Evolutionary conservation across 805 yeast genomes (phyloP).

Genomic region (Kodamaea laetipori): DNA sequence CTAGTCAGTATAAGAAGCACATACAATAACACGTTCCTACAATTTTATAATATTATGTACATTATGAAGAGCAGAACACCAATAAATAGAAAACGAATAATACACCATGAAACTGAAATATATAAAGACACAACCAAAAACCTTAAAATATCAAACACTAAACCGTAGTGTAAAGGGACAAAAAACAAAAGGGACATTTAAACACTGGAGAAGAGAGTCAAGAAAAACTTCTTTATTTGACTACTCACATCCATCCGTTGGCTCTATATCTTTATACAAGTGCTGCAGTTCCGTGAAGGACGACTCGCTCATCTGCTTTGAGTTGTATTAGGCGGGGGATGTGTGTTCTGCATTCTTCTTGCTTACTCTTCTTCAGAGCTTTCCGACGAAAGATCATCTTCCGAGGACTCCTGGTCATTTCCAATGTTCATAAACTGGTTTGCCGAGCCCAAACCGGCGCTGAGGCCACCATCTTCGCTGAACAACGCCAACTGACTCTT

Average conservation of each 20-base stretch:
- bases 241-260: slow-evolving; percentile 7
- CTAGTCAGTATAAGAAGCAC: too few species aligned
- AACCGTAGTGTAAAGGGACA: neutral
- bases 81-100: slow-evolving; percentile 11
- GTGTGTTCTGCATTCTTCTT: neutral
- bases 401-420: slow-evolving; percentile 46
- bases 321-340: neutral
- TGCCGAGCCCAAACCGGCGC: slow-evolving; percentile 18
- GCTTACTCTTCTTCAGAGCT: slow-evolving; percentile 71
- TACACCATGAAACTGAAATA: slow-evolving; percentile 13
- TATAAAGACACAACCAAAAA: slow-evolving; percentile 4
- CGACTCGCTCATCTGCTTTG: neutral
- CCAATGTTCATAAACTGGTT: slow-evolving; percentile 36
- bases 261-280: slow-evolving; percentile 11
- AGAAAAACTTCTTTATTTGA: neutral
- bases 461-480: slow-evolving; percentile 34
- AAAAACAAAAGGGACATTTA: neutral
- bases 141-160: slow-evolving; percentile 5
- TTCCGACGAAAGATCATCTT: slow-evolving; percentile 57
- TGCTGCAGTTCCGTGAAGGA: slow-evolving; percentile 1
- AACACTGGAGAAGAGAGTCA: slow-evolving; percentile 3
- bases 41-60: slow-evolving; percentile 7
- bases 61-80: slow-evolving; percentile 5
- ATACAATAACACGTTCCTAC: neutral
- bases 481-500: slow-evolving; percentile 50